Evolutionary conservation across 163 green algal species (phyloP), one percentile per base, ranked within the genome.

Genomic region (Trebouxia gelatinosa): DNA sequence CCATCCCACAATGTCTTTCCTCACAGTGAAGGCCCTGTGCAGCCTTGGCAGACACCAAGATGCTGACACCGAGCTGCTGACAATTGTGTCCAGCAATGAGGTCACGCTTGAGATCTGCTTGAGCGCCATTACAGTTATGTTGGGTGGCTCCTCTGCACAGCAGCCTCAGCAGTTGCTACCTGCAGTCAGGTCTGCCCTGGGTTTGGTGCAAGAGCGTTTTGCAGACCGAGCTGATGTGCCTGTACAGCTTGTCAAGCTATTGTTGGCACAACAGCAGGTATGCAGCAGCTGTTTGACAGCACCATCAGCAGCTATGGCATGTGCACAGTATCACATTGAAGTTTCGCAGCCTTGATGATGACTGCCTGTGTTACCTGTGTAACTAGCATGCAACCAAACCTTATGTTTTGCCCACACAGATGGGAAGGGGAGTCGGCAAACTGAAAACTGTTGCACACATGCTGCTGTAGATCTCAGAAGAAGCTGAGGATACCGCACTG

Each of bases 51-150:
- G 48, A 9, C 11, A 6, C 9, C 46, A 81, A 16, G 31, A 81
- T 34, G 76, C 76, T n/a, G 76, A 75, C 11, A 50, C 62, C n/a
- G 76, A 81, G 62, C 50, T 81, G 31, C 64, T 81, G 21, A 70
- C 38, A 21, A 23, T 81, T 5, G 76, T 64, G 13, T 58, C 76
- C 34, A 37, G 57, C 43, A n/a, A 35, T 37, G 38, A 76, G 29
- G 77, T 61, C 3, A 64, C 77, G 17, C 9, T 50, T 2, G n/a
- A n/a, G 2, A 37, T 74, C 1, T 81, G 77, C 51, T 28, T 81
- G 51, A 50, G 35, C 19, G 61, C 75, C 3, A 26, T 81, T 32
- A 39, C n/a, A 2, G 35, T 46, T 9, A 21, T 81, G 34, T 54
- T 77, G n/a, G 6, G n/a, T n/a, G n/a, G n/a, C n/a, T n/a, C n/a